Conservation (phyloP, 352 stramenopile genomes). For the Globisporangium splendens region DNA sequence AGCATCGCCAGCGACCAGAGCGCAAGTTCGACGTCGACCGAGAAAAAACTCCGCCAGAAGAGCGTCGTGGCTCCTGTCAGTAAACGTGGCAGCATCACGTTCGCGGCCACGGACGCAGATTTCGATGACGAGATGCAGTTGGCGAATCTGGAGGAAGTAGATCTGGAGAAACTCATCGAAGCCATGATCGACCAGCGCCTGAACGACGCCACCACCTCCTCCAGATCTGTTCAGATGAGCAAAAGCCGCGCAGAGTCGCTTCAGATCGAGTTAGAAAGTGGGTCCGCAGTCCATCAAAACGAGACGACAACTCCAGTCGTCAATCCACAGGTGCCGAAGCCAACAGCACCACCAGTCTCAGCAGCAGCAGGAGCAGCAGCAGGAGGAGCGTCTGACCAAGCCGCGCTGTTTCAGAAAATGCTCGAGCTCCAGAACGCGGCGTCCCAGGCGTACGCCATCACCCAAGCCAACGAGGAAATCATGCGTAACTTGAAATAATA, state of each 20-base stretch:
- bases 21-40: background rate
- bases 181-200: constrained; percentile 16
- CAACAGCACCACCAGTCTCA: too few species aligned
- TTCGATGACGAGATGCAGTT: constrained; percentile 8
- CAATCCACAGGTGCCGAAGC: too few species aligned
- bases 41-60: too few species aligned
- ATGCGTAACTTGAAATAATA: constrained; percentile 16
- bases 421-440: constrained; percentile 34
- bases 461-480: constrained; percentile 45
- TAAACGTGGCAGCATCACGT: background rate
- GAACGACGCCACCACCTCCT: background rate
- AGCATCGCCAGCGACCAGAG: too few species aligned
- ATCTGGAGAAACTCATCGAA: constrained; percentile 18
- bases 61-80: background rate
- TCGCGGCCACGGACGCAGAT: background rate
- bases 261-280: background rate
- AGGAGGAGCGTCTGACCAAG: constrained; percentile 11
- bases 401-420: constrained; percentile 27
- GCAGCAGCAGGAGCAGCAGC: background rate
- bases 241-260: constrained; percentile 6
- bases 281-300: too few species aligned
- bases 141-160: constrained; percentile 9
- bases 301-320: background rate
- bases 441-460: constrained; percentile 35
- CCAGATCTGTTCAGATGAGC: too few species aligned